Conservation (phyloP, 1,284 basidiomycete species). For the Clitocybe nebularis region DNA sequence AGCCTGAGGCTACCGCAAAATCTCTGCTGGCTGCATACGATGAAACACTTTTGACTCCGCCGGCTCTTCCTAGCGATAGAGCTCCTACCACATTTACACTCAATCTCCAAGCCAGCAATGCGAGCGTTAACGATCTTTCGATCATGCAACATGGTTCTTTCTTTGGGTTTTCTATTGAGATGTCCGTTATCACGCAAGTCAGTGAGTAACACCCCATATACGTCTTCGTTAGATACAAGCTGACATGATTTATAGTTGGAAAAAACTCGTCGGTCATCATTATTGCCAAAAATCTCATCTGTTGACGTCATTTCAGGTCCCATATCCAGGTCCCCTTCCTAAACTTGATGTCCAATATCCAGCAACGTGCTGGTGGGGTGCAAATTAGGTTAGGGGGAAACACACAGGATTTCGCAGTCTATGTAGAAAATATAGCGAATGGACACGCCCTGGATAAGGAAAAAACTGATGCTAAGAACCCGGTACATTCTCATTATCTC, state of each 20-base stretch:
- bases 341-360: slow-evolving; percentile 69
- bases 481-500: slow-evolving; percentile 28
- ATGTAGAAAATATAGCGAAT: slow-evolving; percentile 40
- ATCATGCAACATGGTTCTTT: slow-evolving; percentile 59
- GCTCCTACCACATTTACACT: slow-evolving; percentile 1
- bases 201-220: slow-evolving; percentile 42
- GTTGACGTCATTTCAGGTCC: slow-evolving; percentile 28
- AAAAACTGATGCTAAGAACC: slow-evolving; percentile 30
- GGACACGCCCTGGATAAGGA: slow-evolving; percentile 42
- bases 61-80: not conserved
- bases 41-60: slow-evolving; percentile 2
- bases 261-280: slow-evolving; percentile 40
- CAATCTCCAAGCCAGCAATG: not conserved
- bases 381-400: slow-evolving; percentile 73
- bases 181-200: slow-evolving; percentile 64
- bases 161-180: slow-evolving; percentile 69
- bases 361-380: slow-evolving; percentile 55
- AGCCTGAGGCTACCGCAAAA: not conserved
- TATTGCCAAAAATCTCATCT: not conserved
- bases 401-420: slow-evolving; percentile 59
- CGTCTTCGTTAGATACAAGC: not conserved
- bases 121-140: slow-evolving; percentile 31
- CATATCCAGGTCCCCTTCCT: slow-evolving; percentile 62
- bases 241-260: slow-evolving; percentile 41
- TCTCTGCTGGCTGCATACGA: slow-evolving; percentile 2